A percentile compares a stretch with the other conserved stretches of the same genome.
Evolutionary conservation across 2,329 filamentous ascomycete species (phyloP).

Genomic region (Ceratocystis cubensis): DNA sequence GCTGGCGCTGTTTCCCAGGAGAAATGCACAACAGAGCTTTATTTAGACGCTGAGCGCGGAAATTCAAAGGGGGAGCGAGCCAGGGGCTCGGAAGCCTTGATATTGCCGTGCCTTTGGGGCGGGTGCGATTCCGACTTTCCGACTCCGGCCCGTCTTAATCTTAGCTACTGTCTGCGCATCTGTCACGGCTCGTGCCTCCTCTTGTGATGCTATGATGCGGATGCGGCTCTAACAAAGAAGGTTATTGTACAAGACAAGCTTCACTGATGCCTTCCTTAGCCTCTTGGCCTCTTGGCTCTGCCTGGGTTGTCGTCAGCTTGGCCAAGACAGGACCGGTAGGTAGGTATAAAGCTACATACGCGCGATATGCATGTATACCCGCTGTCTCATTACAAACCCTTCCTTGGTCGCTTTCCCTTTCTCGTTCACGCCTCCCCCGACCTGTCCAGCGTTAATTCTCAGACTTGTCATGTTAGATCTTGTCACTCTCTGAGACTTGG

Average conservation of each 20-base stretch:
- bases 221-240: background rate
- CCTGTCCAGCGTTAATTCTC: background rate
- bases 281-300: background rate
- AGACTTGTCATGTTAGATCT: constrained; percentile 1
- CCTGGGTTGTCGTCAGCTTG: background rate
- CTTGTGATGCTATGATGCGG: background rate
- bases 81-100: too few relatives aligned
- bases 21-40: background rate
- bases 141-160: too few relatives aligned
- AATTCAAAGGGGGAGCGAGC: background rate
- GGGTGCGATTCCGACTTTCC: too few relatives aligned
- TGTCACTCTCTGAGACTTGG: background rate
- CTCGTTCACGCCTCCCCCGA: background rate
- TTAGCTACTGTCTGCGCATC: too few relatives aligned
- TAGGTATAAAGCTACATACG: background rate
- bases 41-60: background rate
- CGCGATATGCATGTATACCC: background rate
- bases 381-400: background rate
- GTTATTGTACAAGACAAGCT: background rate
- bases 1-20: background rate
- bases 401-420: background rate
- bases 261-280: background rate
- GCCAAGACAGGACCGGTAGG: background rate
- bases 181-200: background rate
- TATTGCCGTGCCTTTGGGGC: too few relatives aligned